phyloP scores from a whole-genome alignment of 148 eudicot species.

The Heliamphora exappendiculata region DNA sequence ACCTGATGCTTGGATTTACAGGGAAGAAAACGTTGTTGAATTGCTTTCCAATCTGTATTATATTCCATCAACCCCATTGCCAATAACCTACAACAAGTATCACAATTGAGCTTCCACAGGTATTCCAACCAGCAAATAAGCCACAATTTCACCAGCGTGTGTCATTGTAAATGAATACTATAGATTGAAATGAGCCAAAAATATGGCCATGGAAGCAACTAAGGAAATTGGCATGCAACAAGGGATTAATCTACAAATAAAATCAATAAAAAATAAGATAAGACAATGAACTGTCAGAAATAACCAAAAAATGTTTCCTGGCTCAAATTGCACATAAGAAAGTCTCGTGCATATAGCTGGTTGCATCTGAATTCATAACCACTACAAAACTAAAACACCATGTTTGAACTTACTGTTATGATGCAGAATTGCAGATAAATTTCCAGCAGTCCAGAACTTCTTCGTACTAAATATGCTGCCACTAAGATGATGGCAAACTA shows the following conservation, averaged over 20 bases:
- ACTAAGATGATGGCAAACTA: too few species aligned
- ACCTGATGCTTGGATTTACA: constrained; percentile 97
- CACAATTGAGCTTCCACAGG: constrained; percentile 6
- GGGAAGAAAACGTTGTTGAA: constrained; percentile 83
- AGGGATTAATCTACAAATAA: neutral
- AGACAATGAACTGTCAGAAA: neutral
- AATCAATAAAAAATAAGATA: neutral
- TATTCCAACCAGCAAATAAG: constrained; percentile 4
- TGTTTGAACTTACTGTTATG: neutral
- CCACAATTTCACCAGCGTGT: neutral
- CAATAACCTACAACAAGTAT: constrained; percentile 51
- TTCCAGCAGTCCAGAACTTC: neutral
- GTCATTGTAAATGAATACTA: neutral
- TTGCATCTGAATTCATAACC: neutral
- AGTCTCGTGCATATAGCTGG: neutral
- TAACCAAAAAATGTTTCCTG: neutral
- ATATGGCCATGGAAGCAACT: neutral
- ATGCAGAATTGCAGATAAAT: neutral
- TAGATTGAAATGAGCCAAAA: neutral
- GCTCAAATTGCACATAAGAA: neutral
- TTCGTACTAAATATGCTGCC: neutral
- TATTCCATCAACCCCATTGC: constrained; percentile 88
- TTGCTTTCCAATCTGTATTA: constrained; percentile 88
- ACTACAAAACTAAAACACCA: neutral
- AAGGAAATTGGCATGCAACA: neutral